Evolutionary conservation across 2,329 filamentous ascomycete genomes (phyloP), one percentile per base, ranked within the genome.

Genomic region (Pseudogymnoascus sp.): DNA sequence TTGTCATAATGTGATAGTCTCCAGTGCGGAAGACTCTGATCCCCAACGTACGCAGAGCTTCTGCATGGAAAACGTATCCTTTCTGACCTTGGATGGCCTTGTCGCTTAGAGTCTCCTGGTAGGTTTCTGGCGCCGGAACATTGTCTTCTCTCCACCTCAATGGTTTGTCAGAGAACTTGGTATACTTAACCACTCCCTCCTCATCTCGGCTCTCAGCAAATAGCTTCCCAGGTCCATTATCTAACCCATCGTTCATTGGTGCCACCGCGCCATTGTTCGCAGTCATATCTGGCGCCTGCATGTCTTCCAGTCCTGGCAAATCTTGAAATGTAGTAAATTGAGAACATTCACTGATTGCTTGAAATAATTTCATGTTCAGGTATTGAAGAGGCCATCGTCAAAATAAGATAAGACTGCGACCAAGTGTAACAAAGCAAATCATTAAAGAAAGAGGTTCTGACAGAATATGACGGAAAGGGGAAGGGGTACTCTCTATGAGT

Each of bases 391-490:
- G 48, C 29, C 48, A 35, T 55, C n/a, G 29, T 55, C 48, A 55
- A 48, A 55, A 55, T 55, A 55, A 55, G 29, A 35, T 55, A 55
- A 55, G 48, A 55, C 33, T 55, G 35, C 29, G 29, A 33, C 15
- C 48, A 55, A 35, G 48, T 55, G 48, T 55, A 55, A 55, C 48
- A 55, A 55, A 55, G 48, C 48, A 35, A 55, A 33, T 9, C 35
- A 35, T 21, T 21, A 33, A 55, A 55, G 48, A 35, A 55, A 55
- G 29, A 10, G 5, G n/a, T 33, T 35, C 15, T 9, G n/a, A 55
- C 15, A 33, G 48, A 55, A 55, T 35, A 18, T n/a, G 29, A 55
- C 29, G 29, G 29, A 55, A 33, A 29, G 18, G 29, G 48, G 15
- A 33, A 55, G 25, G 29, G 15, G n/a, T 55, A 55, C 29, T 55